These are phyloP conservation scores for Lachnellula cervina DNA, from an alignment of 2,329 filamentous ascomycete genomes.

Conservation along the genomic window DNA sequence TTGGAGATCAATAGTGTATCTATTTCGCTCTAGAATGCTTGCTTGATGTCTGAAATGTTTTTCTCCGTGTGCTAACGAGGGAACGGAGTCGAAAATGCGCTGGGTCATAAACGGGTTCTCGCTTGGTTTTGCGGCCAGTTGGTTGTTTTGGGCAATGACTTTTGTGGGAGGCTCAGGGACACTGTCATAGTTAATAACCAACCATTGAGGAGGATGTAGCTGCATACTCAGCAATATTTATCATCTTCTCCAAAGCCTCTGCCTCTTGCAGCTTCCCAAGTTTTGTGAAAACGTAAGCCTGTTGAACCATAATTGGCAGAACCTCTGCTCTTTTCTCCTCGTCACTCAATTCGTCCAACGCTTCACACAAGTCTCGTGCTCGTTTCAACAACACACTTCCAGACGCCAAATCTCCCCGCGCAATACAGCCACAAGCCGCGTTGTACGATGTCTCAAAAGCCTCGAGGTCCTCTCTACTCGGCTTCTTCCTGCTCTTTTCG, in stretches of 20 bases:
- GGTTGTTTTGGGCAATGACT: slow-evolving; percentile 63
- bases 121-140: slow-evolving; percentile 38
- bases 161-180: slow-evolving; percentile 63
- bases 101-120: slow-evolving; percentile 66
- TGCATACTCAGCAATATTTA: slow-evolving; percentile 58
- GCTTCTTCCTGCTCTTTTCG: slow-evolving; percentile 41
- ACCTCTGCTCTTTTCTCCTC: slow-evolving; percentile 72
- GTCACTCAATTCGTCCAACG: slow-evolving; percentile 65
- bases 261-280: slow-evolving; percentile 65
- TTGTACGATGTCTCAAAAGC: slow-evolving; percentile 82
- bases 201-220: slow-evolving; percentile 1
- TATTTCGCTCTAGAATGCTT: slow-evolving; percentile 57
- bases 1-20: slow-evolving; percentile 58
- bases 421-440: slow-evolving; percentile 67
- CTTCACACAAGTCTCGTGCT: slow-evolving; percentile 66
- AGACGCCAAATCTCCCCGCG: slow-evolving; percentile 59
- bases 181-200: slow-evolving; percentile 39
- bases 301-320: slow-evolving; percentile 70
- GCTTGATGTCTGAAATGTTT: slow-evolving; percentile 69
- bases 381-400: slow-evolving; percentile 64
- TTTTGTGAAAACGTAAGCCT: slow-evolving; percentile 65
- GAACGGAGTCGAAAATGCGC: slow-evolving; percentile 52
- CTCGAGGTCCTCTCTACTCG: slow-evolving; percentile 58
- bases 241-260: slow-evolving; percentile 53
- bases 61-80: slow-evolving; percentile 50